A percentile compares a stretch with the other conserved stretches of the same genome.
These are phyloP conservation scores for Scutellospora calospora DNA, from an alignment of 371 early-diverging fungal species.

Conservation along the genomic window DNA sequence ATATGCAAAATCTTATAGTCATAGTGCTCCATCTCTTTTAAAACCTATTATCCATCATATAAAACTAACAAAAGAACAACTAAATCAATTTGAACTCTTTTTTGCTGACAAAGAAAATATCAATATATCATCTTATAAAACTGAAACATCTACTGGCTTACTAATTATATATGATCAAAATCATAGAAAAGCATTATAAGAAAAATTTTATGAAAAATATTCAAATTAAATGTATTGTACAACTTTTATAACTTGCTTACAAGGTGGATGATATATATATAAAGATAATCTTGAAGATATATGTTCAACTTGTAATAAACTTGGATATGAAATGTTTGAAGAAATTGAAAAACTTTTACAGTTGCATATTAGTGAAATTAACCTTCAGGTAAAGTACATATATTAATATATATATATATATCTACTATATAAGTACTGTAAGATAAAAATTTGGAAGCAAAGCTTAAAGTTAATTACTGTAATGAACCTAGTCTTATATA, in stretches of 20 bases:
- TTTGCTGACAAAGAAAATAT: neutral
- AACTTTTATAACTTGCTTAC: neutral
- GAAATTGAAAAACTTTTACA: neutral
- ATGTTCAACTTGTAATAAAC: neutral
- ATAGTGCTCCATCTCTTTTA: neutral
- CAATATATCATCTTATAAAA: neutral
- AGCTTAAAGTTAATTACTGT: too few relatives aligned
- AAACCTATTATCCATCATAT: neutral
- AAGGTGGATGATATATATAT: neutral
- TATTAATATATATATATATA: too few relatives aligned
- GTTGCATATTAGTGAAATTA: neutral
- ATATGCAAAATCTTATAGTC: neutral
- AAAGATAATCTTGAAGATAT: neutral
- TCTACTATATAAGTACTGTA: too few relatives aligned
- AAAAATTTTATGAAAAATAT: neutral
- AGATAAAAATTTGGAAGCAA: too few relatives aligned
- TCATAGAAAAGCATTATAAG: neutral
- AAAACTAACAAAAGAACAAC: neutral
- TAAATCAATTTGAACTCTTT: neutral
- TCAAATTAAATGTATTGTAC: neutral
- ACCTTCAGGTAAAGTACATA: too few relatives aligned
- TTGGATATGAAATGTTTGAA: neutral
- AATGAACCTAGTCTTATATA: too few relatives aligned
- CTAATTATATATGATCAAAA: neutral
- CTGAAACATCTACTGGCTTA: neutral